A percentile compares a stretch with the other conserved stretches of the same genome.
Evolutionary conservation across 2,329 filamentous ascomycete species (phyloP).

Genomic region (Fusarium agapanthi): DNA sequence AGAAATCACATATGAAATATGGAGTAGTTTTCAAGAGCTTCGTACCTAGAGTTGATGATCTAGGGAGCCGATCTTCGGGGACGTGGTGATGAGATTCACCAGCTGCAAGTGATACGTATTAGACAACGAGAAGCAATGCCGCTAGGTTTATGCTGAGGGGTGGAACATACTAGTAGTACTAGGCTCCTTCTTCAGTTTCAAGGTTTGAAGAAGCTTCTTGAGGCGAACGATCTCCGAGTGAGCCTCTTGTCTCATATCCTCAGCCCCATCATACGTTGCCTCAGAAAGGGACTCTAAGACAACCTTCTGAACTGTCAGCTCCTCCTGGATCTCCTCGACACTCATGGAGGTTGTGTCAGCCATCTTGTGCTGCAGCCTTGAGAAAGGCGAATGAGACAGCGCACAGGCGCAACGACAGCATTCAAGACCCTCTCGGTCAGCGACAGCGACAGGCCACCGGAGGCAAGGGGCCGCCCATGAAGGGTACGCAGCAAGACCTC

Average conservation of each 20-base stretch:
- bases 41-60: slow-evolving; percentile 25
- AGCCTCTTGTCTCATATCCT: slow-evolving; percentile 43
- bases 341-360: slow-evolving; percentile 27
- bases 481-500: slow-evolving; percentile 3
- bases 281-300: slow-evolving; percentile 53
- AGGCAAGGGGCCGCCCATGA: slow-evolving; percentile 21
- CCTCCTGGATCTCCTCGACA: slow-evolving; percentile 48
- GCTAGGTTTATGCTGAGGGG: not conserved
- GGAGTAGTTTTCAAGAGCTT: not conserved
- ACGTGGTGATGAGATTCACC: not conserved
- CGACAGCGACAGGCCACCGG: slow-evolving; percentile 14
- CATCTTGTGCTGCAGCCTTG: slow-evolving; percentile 17
- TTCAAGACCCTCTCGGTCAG: slow-evolving; percentile 22
- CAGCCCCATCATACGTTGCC: slow-evolving; percentile 41
- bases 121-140: not conserved
- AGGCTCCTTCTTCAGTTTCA: slow-evolving; percentile 12
- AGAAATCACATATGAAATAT: not conserved
- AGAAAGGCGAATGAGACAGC: slow-evolving; percentile 23
- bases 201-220: slow-evolving; percentile 41
- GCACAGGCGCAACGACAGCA: slow-evolving; percentile 24
- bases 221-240: slow-evolving; percentile 44
- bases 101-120: not conserved
- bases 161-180: slow-evolving; percentile 3
- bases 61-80: not conserved
- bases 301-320: slow-evolving; percentile 54